Percentiles rank a stretch among this genome's conserved stretches.
Conservation (phyloP, 2,329 filamentous ascomycete genomes). For the Stemphylium lycopersici region DNA sequence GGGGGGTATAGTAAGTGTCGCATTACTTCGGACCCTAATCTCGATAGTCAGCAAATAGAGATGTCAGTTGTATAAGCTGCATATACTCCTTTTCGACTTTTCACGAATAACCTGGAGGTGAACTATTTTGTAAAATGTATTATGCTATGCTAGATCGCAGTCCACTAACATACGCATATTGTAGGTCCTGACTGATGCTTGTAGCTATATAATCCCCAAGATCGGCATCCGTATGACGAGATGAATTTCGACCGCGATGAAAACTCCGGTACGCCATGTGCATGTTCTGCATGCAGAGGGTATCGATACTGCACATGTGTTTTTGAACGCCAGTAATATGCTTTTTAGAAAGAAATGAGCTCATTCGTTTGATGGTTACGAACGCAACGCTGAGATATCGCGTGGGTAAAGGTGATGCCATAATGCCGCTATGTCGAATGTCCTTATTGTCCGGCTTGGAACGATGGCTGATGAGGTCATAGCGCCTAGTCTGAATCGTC, state of each 20-base stretch:
- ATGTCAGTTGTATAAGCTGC: background rate
- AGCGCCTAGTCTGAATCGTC: slow-evolving; percentile 34
- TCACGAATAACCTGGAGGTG: background rate
- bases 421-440: background rate
- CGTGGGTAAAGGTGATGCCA: background rate
- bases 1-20: too few relatives aligned
- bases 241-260: background rate
- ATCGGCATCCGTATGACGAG: background rate
- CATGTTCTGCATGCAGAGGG: slow-evolving; percentile 12
- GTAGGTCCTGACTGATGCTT: background rate
- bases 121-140: background rate
- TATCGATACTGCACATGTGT: slow-evolving; percentile 14
- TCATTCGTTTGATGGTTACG: background rate
- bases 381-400: background rate
- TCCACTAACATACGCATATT: background rate
- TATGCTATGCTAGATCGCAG: background rate
- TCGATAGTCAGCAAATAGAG: background rate
- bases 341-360: background rate
- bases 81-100: background rate
- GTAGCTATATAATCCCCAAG: background rate
- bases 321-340: slow-evolving; percentile 14
- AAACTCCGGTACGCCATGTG: slow-evolving; percentile 1
- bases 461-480: slow-evolving; percentile 7
- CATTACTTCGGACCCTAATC: background rate
- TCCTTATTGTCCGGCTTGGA: background rate